Base-by-base conservation (phyloP, 805 yeast genomes). In the Kuraishia molischiana region DNA sequence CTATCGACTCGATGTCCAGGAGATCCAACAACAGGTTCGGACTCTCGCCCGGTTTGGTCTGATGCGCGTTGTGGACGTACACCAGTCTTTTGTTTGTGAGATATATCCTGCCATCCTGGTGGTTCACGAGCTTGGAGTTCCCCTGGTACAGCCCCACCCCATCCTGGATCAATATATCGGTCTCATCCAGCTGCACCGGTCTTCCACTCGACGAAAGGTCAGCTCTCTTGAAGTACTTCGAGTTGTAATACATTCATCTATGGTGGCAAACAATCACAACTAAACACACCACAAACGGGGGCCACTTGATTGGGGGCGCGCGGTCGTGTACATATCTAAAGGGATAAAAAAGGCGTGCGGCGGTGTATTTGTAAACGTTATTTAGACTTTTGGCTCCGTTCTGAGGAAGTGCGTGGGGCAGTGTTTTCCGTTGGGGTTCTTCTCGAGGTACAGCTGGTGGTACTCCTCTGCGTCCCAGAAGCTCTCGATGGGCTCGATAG, bases 381-480 rank as follows among this genome's bases (percentile, higher is more conserved):
- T n/a, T n/a, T n/a, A n/a, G n/a, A n/a, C n/a, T n/a, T n/a, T n/a
- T n/a, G 26, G 26, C 11, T 22, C 26, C 11, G 76, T 69, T 61
- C 97, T 78, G 39, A 85, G 56, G 48, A 71, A 87, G 53, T 90
- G 97, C 3, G 90, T 78, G 18, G 95, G 90, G 56, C 97, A 90
- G 41, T 83, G 84, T 56, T 87, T 86, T 4, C 97, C 97, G 4
- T 63, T 59, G 2, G 96, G 95, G 54, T 90, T 86, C 50, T 75
- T 78, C 39, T 70, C 69, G 49, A 89, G 65, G 55, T 92, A 90
- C 43, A 69, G 52, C 55, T 90, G 97, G 56, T 90, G 98, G 56
- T 89, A 90, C 22, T 78, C 89, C 60, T 90, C 98, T n/a, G 97
- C 97, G 53, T 89, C 96, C 65, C 79, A 81, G 69, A 85, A 92